Evolutionary conservation across 2,329 filamentous ascomycete genomes (phyloP).

Genomic region (Phialemoniopsis sp.): DNA sequence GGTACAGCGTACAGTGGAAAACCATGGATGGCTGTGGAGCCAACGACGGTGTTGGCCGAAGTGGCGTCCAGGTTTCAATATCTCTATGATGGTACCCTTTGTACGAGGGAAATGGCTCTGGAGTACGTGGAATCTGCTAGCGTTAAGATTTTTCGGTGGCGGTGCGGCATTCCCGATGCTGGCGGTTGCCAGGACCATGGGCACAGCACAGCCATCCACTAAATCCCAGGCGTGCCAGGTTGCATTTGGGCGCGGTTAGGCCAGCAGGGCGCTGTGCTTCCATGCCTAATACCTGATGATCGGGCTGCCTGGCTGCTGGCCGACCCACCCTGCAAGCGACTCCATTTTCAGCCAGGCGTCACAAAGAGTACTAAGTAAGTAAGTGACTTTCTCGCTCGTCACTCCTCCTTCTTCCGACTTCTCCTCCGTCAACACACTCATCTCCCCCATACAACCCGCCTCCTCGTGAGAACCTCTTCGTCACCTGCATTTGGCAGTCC

Average conservation of each 20-base stretch:
- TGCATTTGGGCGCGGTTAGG: neutral
- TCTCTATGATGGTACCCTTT: too few relatives aligned
- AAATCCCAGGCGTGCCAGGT: neutral
- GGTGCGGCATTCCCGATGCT: too few relatives aligned
- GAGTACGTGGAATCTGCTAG: too few relatives aligned
- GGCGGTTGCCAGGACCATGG: too few relatives aligned
- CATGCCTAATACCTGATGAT: neutral
- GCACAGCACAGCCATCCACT: too few relatives aligned
- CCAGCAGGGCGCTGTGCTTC: neutral
- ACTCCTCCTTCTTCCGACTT: constrained; percentile 1
- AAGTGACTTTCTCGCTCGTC: neutral
- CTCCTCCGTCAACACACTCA: neutral
- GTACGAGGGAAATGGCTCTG: too few relatives aligned
- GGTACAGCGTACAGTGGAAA: too few relatives aligned
- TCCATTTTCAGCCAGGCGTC: neutral
- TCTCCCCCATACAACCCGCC: neutral
- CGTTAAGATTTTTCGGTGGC: too few relatives aligned
- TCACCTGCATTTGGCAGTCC: neutral
- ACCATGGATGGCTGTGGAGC: too few relatives aligned
- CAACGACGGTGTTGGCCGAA: too few relatives aligned
- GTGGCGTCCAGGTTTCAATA: too few relatives aligned
- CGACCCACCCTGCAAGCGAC: neutral
- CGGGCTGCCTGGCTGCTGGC: neutral
- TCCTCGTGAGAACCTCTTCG: neutral
- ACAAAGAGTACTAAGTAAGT: too few relatives aligned